These are phyloP conservation scores for Lactifluus rugatus DNA, from an alignment of 768 basidiomycete species.

Conservation along the genomic window DNA sequence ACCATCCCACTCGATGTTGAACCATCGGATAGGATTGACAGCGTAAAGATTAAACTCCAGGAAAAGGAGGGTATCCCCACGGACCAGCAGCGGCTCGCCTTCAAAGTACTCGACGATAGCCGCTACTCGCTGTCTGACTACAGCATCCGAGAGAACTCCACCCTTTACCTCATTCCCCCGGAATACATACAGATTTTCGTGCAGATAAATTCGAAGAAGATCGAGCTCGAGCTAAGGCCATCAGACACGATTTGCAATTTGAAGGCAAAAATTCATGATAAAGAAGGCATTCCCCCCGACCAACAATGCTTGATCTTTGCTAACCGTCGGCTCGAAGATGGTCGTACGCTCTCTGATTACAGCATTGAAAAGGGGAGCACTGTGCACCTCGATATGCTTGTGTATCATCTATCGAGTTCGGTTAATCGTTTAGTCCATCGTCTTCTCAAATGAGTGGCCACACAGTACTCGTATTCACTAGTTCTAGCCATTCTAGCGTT, in stretches of 20 bases:
- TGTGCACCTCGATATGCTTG: background rate
- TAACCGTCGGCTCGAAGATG: constrained; percentile 15
- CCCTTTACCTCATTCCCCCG: constrained; percentile 22
- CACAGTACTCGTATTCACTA: background rate
- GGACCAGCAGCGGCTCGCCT: constrained; percentile 26
- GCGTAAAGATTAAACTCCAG: constrained; percentile 26
- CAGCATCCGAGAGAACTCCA: constrained; percentile 26
- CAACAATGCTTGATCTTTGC: constrained; percentile 14
- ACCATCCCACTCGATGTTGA: constrained; percentile 48
- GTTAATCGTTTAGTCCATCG: no score
- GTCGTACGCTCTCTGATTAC: constrained; percentile 17
- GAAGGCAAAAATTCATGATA: constrained; percentile 17
- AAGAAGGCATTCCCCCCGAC: constrained; percentile 15
- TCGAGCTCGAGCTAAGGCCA: constrained; percentile 15
- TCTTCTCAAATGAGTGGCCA: no score
- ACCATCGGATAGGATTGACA: constrained; percentile 26
- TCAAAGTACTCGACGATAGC: constrained; percentile 25
- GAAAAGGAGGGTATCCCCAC: constrained; percentile 27
- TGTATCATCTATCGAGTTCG: no score
- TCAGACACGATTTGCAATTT: constrained; percentile 16
- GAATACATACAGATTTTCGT: constrained; percentile 17
- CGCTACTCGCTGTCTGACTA: constrained; percentile 26
- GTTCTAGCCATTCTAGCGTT: background rate
- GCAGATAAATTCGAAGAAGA: constrained; percentile 8
- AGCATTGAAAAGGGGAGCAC: constrained; percentile 18